Percentiles rank a stretch among this genome's conserved stretches.
These are phyloP conservation scores for Leccinum truebloodii DNA, from an alignment of 768 basidiomycete species.

Conservation along the genomic window DNA sequence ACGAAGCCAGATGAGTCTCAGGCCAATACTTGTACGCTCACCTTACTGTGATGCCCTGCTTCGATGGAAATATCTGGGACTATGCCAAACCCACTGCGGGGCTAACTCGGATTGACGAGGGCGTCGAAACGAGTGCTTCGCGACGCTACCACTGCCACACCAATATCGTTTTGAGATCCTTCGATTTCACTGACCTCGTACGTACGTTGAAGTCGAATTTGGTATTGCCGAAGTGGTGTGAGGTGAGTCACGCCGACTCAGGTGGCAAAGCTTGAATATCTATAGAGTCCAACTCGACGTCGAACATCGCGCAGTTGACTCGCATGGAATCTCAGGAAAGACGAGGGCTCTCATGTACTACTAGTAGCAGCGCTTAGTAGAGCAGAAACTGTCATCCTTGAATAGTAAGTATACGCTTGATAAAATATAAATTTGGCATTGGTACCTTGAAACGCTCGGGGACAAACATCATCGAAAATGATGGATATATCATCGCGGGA, in stretches of 20 bases:
- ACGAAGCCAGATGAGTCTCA: not conserved
- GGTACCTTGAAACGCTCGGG: not conserved
- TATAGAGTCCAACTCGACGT: not conserved
- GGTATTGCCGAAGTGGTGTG: not conserved
- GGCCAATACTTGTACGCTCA: constrained; percentile 21
- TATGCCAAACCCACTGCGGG: constrained; percentile 23
- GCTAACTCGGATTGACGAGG: constrained; percentile 68
- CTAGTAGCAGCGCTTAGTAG: not conserved
- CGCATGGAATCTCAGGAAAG: not conserved
- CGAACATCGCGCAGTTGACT: not conserved
- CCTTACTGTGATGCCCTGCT: constrained; percentile 80
- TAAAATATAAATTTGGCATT: not conserved
- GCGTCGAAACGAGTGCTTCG: constrained; percentile 80
- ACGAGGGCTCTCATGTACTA: not conserved
- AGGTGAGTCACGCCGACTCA: not conserved
- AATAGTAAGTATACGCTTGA: not conserved
- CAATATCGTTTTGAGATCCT: constrained; percentile 91
- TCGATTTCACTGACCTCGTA: constrained; percentile 45
- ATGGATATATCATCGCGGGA: not conserved
- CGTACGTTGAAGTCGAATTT: not conserved
- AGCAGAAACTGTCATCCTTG: not conserved
- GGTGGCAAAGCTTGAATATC: not conserved
- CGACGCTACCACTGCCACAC: constrained; percentile 83
- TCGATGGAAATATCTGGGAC: constrained; percentile 67
- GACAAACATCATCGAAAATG: not conserved